Evolutionary conservation across 2,329 filamentous ascomycete genomes (phyloP), one percentile per base, ranked within the genome.

Genomic region (Sphaerulina populicola): DNA sequence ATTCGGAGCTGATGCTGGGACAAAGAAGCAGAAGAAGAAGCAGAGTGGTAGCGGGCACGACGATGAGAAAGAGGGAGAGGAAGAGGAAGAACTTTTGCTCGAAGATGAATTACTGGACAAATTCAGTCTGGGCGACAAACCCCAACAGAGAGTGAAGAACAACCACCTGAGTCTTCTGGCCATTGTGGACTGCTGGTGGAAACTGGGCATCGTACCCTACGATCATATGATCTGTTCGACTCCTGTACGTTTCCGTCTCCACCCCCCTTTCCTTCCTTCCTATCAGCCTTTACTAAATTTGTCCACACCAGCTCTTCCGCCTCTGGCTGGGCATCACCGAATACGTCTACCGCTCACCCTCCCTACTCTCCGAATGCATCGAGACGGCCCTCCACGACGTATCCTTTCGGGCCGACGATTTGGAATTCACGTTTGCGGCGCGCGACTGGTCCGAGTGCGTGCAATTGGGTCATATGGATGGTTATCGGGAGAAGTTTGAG

Each of bases 191-290:
- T 97, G 91, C 72, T 98, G 93, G 93, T 93, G 87, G 66, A 87
- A 88, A 60, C 78, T 97, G 41, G 86, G 83, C 31, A 98, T 96
- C 62, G 86, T 94, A 43, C 93, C 93, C 0, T 98, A 98, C 69
- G 91, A 98, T 70, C 94, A 98, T 74, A 98, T 98, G 90, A 94
- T 98, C 60, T 98, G 93, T 74, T 95, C 89, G 48, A 98, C 93
- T 36, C 93, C 93, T 44, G 80, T 83, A 65, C 67, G 78, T 72
- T 2, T n/a, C 27, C 27, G 8, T 40, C 12, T 10, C 23, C n/a
- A 11, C 37, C 11, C 6, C 38, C 18, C 18, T 4, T 3, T 40
- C 4, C 1, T 14, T 11, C 21, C 3, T 6, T 3, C 12, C 15
- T 38, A 46, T 51, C n/a, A n/a, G n/a, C n/a, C n/a, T n/a, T n/a